Evolutionary conservation across 495 filamentous ascomycete species (phyloP).

Genomic region (Talaromyces wortmannii): DNA sequence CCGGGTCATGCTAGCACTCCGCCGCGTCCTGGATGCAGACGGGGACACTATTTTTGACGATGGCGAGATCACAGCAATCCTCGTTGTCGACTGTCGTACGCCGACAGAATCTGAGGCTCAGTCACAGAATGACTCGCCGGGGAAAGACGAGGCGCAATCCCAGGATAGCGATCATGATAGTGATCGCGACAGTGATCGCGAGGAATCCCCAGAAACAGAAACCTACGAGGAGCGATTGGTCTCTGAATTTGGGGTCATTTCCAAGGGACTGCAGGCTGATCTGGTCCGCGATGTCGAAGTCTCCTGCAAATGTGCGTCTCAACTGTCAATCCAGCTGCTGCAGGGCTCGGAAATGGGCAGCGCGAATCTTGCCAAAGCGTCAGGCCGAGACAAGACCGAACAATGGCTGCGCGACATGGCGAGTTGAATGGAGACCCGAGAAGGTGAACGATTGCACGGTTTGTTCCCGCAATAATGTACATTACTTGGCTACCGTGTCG

Average conservation of each 20-base stretch:
- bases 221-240: background rate
- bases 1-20: background rate
- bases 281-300: background rate
- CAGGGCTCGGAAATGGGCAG: background rate
- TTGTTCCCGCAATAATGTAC: no score
- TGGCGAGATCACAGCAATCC: background rate
- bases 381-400: conserved; percentile 2
- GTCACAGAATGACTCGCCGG: no score
- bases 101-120: background rate
- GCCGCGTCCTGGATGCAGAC: background rate
- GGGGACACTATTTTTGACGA: background rate
- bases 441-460: no score
- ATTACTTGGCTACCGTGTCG: no score
- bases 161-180: no score
- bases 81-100: background rate
- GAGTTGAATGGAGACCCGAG: background rate
- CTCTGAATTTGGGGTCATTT: background rate
- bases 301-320: background rate
- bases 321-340: background rate
- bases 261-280: background rate
- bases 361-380: background rate
- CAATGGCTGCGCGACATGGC: background rate
- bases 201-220: background rate
- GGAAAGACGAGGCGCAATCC: no score
- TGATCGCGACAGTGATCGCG: background rate